These are phyloP conservation scores for Aureobasidium leucospermi DNA, from an alignment of 2,329 filamentous ascomycete genomes.

Conservation along the genomic window DNA sequence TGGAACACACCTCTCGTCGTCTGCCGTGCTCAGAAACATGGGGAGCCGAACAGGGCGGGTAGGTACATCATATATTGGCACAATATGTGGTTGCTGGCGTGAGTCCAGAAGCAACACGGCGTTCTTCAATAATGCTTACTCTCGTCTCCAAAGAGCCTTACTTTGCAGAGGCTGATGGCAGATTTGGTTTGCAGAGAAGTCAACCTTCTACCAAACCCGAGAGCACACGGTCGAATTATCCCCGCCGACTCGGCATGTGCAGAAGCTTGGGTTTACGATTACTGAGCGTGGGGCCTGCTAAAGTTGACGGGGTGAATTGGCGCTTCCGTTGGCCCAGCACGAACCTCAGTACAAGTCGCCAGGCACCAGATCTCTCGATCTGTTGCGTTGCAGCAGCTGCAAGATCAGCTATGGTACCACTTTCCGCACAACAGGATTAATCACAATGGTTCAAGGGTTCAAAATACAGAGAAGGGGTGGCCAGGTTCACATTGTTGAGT, in stretches of 20 bases:
- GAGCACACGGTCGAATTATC: not conserved
- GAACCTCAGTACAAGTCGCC: constrained; percentile 4
- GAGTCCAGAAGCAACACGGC: not conserved
- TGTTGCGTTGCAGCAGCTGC: not conserved
- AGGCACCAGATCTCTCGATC: constrained; percentile 1
- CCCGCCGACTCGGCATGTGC: not conserved
- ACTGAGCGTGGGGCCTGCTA: not conserved
- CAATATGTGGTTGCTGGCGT: not conserved
- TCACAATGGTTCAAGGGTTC: not conserved
- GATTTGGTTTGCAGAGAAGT: not conserved
- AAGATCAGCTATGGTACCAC: not conserved
- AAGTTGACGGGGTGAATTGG: not conserved
- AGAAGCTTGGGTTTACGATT: not conserved
- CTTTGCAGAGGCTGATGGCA: not conserved
- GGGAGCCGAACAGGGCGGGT: constrained; percentile 1
- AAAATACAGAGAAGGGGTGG: not conserved
- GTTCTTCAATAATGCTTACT: not conserved
- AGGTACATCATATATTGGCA: not conserved
- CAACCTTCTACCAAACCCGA: not conserved
- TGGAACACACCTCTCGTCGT: not conserved
- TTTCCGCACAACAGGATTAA: too few relatives aligned
- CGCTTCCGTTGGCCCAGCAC: not conserved
- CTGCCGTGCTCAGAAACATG: not conserved
- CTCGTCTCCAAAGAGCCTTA: not conserved
- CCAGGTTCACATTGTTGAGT: not conserved